Base-by-base conservation (phyloP, 257 asterid genomes). In the Capsicum chinense region DNA sequence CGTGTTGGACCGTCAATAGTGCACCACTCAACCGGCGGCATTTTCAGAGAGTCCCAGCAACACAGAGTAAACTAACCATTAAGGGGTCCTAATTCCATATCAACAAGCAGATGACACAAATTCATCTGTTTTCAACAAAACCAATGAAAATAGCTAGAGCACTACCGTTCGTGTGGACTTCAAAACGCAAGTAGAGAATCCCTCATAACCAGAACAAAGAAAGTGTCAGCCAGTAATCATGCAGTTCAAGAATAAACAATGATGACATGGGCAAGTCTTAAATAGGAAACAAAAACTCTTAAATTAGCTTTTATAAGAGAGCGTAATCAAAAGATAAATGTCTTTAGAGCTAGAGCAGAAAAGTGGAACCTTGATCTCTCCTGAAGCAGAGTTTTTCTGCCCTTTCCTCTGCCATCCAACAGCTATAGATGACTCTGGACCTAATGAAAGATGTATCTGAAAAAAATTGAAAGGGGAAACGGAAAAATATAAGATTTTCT, bases 341-440 rank as follows among this genome's bases (percentile, higher is more conserved):
- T 35, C 56, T 44, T 66, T 16, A 83, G 42, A 37, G 54, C 39
- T 54, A 21, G 58, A 83, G 57, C 26, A 62, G 81, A 48, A 80
- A 87, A 81, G 59, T 21, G 85, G 59, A 86, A 97, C 99, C 99
- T 95, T 97, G 85, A 97, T 84, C 86, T 88, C 95, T 87, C 99
- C 99, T 33, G 98, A 87, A 83, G 98, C 99, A 81, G 97, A 89
- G 91, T 81, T 89, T 70, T 89, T 97, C 88, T 92, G 82, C 59
- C 89, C 96, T 90, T 93, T 95, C 91, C 84, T 95, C 90, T 93
- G 90, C 99, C 98, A 97, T 81, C 99, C 98, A 86, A 91, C 96
- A 83, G 92, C 92, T 78, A 97, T 90, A 81, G 97, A 89, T 82
- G 99, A 92, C 59, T 97, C 98, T 26, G 93, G 84, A 79, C 99